Evolutionary conservation across 352 stramenopile genomes (phyloP), one percentile per base, ranked within the genome.

Genomic region (Phytophthora cryptogea): DNA sequence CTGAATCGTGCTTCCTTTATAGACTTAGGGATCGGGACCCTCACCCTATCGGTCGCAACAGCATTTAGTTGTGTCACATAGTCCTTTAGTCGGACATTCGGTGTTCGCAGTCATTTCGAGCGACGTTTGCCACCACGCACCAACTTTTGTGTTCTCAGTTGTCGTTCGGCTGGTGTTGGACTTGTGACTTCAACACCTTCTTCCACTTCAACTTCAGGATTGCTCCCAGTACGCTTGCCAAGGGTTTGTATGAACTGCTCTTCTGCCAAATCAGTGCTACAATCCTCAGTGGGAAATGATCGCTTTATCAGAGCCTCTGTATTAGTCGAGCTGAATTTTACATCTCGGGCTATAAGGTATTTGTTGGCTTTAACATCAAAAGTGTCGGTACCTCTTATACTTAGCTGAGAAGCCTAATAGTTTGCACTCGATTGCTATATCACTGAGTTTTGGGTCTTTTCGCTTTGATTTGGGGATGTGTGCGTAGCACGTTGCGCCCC

Each of bases 351-450:
- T 9, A 41, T 47, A 36, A 56, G 39, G 4, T 58, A 58, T 31
- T 17, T 48, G 41, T 49, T 49, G 9, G n/a, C 27, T 35, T 58
- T 49, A 8, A 57, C n/a, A 58, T 54, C 36, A 35, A 53, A 31
- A 17, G 43, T n/a, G 32, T 27, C 46, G 30, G 32, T 53, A 53
- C 32, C 46, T 6, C 31, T 43, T 53, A 31, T 32, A 53, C 6
- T 39, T 39, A 39, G 33, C 8, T 32, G 32, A 41, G 5, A 53
- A 14, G 9, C 46, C 44, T 33, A 53, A 33, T 8, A 53, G 17
- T 42, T 41, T 53, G 31, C 30, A 53, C 32, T 53, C 46, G 17
- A 42, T 31, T 20, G 46, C 14, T 31, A 30, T 30, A 32, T 42
- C 32, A 31, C 46, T 53, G 13, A 53, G 8, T 30, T 53, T 53